phyloP scores from a whole-genome alignment of 1,139 yeast species.

The Debaryomyces sp. region DNA sequence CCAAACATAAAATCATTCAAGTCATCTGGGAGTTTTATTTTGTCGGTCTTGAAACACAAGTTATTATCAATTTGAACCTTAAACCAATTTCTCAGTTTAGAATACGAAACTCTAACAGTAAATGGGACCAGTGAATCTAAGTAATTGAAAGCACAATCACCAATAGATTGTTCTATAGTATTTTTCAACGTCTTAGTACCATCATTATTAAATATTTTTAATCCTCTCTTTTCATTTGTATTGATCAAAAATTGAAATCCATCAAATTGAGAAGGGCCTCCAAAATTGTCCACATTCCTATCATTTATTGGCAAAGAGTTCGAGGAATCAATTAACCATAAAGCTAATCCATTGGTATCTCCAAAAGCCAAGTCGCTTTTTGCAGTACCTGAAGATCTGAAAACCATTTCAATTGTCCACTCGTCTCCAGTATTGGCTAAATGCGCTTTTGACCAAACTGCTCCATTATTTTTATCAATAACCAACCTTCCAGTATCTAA shows the following conservation, averaged over 20 bases:
- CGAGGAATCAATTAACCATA: slow-evolving; percentile 47
- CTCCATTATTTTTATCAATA: slow-evolving; percentile 38
- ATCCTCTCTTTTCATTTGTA: slow-evolving; percentile 48
- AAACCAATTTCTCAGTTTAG: slow-evolving; percentile 42
- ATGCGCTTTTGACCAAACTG: slow-evolving; percentile 52
- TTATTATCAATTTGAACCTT: slow-evolving; percentile 72
- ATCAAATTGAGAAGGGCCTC: slow-evolving; percentile 56
- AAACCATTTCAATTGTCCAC: slow-evolving; percentile 63
- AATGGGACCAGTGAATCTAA: slow-evolving; percentile 72
- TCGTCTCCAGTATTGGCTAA: slow-evolving; percentile 37
- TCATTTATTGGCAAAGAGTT: slow-evolving; percentile 26
- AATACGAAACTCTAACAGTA: slow-evolving; percentile 63
- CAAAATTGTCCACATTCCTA: slow-evolving; percentile 36
- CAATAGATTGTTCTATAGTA: slow-evolving; percentile 41
- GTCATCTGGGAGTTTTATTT: slow-evolving; percentile 40
- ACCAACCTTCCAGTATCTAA: slow-evolving; percentile 45
- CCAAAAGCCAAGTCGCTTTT: slow-evolving; percentile 27
- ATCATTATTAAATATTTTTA: slow-evolving; percentile 63
- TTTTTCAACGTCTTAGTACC: slow-evolving; percentile 40
- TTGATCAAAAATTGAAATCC: slow-evolving; percentile 64
- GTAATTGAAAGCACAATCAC: slow-evolving; percentile 59
- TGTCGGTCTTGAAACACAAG: slow-evolving; percentile 66
- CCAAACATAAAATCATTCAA: slow-evolving; percentile 49
- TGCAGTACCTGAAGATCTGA: slow-evolving; percentile 56
- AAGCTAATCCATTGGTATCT: slow-evolving; percentile 49